Base-by-base conservation (phyloP, 1,139 yeast genomes). In the Blastobotrys elegans region DNA sequence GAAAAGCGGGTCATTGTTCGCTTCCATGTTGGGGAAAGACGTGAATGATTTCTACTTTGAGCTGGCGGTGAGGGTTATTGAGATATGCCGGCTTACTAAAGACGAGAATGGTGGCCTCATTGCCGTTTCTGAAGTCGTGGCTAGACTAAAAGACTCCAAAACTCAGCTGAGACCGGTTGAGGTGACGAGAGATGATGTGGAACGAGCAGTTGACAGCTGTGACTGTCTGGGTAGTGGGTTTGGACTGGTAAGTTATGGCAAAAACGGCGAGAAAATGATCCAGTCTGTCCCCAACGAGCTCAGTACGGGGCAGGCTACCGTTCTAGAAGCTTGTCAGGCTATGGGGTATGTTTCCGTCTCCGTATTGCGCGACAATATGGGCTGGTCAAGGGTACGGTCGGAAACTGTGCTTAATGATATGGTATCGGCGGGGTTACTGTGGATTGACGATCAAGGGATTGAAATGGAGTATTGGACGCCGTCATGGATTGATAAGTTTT, bases 71-170 rank as follows among this genome's bases (percentile, higher is more conserved):
- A 75, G 82, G 48, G 71, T 87, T 13, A 82, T 87, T 27, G 95
- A 88, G 57, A 70, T 84, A 2, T 86, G 95, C 60, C 78, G 83
- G 49, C 72, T 75, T 33, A 83, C 94, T 0, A 67, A 85, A 53
- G 81, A 77, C 51, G 68, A 82, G 50, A 88, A 86, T 60, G 96
- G 96, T 2, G 96, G 96, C 0, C 69, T 88, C 29, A 77, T 88
- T 4, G 69, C 86, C 0, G 68, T 85, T 41, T 73, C 77, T 39
- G 94, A 85, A 53, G 68, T 88, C 21, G 57, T 69, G 17, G 56
- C 60, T 3, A 48, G 66, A 13, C 57, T 73, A 14, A 66, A 60
- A 3, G 53, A 67, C 62, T 14, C 68, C 62, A 30, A 49, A 39
- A 40, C 53, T 14, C 55, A 51, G 48, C 38, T 56, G 34, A 45